phyloP scores from a whole-genome alignment of 148 eudicot genomes.

The Rhododendron henanense region DNA sequence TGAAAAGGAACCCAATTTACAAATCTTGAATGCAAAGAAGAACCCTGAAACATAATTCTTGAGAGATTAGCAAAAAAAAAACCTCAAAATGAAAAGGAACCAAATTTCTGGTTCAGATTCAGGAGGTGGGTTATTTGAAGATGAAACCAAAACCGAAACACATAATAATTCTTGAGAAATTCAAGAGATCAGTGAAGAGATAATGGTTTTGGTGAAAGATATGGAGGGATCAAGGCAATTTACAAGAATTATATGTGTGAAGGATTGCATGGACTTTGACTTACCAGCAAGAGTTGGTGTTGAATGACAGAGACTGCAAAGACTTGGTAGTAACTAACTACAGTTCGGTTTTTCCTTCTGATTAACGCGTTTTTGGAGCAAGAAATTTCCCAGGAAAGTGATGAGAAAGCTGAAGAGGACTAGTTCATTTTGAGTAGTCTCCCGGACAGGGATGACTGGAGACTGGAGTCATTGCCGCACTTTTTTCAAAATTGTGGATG shows the following conservation, averaged over 20 bases:
- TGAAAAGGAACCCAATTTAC: not conserved
- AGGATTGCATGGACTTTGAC: not conserved
- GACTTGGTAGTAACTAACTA: not conserved
- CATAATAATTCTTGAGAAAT: not conserved
- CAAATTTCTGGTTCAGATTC: not conserved
- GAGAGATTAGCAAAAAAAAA: too few relatives aligned
- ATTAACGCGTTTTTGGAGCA: slow-evolving; percentile 7
- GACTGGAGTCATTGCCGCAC: not conserved
- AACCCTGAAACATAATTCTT: too few relatives aligned
- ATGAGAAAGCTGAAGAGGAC: not conserved
- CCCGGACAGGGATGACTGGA: not conserved
- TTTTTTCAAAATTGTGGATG: not conserved
- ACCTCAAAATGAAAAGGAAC: not conserved
- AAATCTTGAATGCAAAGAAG: too few relatives aligned
- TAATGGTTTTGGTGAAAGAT: not conserved
- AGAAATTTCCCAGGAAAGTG: slow-evolving; percentile 2
- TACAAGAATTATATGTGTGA: not conserved
- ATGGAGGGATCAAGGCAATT: not conserved
- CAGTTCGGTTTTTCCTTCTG: not conserved
- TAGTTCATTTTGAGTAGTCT: not conserved
- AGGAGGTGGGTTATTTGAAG: not conserved
- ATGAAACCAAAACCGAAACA: not conserved
- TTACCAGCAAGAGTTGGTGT: not conserved
- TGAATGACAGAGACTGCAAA: not conserved
- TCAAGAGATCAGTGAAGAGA: not conserved